A percentile compares a stretch with the other conserved stretches of the same genome.
phyloP scores from a whole-genome alignment of 768 basidiomycete species.

The Termitomyces sp. region DNA sequence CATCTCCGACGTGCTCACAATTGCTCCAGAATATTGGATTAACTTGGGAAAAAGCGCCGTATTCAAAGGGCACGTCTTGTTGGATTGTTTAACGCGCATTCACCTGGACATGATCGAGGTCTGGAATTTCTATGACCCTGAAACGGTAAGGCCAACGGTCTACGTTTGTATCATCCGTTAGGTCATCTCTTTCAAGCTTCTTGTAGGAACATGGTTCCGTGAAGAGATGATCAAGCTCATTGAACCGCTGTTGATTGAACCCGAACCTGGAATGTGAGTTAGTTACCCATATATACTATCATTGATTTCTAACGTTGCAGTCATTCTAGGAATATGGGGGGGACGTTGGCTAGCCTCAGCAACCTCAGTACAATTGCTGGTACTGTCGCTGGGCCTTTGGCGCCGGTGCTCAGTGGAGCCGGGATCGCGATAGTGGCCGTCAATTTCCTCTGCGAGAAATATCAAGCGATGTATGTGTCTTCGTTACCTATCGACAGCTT shows the following conservation, averaged over 20 bases:
- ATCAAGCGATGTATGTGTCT: background rate
- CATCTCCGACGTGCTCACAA: background rate
- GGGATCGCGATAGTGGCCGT: background rate
- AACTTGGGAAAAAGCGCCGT: background rate
- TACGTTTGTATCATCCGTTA: background rate
- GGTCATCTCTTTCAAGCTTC: background rate
- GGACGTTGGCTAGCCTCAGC: background rate
- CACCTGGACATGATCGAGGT: background rate
- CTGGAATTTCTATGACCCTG: background rate
- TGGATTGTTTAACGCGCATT: background rate
- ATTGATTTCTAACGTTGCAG: no score
- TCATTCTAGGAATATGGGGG: background rate
- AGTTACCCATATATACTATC: background rate
- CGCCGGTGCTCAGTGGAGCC: background rate
- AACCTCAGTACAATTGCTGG: background rate
- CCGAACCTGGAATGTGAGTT: background rate
- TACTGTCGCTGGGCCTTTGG: background rate
- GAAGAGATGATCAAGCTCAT: background rate
- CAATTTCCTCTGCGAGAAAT: background rate
- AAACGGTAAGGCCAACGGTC: background rate
- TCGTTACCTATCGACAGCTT: no score
- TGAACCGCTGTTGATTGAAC: background rate
- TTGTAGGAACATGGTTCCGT: background rate
- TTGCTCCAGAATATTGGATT: background rate
- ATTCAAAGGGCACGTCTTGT: background rate